These are phyloP conservation scores for Psidium guajava DNA, from an alignment of 345 rosid genomes.

Conservation along the genomic window DNA sequence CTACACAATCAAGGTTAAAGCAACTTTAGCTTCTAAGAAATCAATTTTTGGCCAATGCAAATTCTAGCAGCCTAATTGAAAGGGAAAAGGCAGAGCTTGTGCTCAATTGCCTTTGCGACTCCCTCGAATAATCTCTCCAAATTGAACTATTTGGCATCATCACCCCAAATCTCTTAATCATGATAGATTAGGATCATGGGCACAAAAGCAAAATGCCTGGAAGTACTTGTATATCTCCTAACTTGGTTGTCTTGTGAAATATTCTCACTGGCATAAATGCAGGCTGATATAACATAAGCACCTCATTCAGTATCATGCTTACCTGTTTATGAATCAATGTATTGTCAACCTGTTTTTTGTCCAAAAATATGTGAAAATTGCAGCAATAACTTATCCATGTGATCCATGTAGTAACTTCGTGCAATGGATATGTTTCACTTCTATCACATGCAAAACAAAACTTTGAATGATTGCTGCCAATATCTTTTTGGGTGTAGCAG, in stretches of 20 bases:
- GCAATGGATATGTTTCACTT: neutral
- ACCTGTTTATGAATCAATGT: neutral
- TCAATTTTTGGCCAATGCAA: neutral
- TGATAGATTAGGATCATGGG: neutral
- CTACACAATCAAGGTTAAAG: neutral
- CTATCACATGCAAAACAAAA: neutral
- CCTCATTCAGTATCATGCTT: neutral
- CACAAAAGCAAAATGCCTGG: neutral
- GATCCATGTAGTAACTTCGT: neutral
- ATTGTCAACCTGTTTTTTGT: neutral
- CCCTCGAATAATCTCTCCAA: neutral
- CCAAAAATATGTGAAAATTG: neutral
- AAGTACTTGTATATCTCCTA: neutral
- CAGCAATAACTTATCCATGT: neutral
- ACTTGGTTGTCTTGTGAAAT: neutral
- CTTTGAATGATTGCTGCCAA: neutral
- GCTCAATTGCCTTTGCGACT: neutral
- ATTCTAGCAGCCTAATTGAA: neutral
- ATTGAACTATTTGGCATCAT: neutral
- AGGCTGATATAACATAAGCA: neutral
- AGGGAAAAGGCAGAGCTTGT: neutral
- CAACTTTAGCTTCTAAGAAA: neutral
- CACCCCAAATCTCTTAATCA: neutral
- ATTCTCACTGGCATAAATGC: accelerated
- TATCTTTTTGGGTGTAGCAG: too few relatives aligned